phyloP scores from a whole-genome alignment of 306 rosid species.

The Purshia tridentata region DNA sequence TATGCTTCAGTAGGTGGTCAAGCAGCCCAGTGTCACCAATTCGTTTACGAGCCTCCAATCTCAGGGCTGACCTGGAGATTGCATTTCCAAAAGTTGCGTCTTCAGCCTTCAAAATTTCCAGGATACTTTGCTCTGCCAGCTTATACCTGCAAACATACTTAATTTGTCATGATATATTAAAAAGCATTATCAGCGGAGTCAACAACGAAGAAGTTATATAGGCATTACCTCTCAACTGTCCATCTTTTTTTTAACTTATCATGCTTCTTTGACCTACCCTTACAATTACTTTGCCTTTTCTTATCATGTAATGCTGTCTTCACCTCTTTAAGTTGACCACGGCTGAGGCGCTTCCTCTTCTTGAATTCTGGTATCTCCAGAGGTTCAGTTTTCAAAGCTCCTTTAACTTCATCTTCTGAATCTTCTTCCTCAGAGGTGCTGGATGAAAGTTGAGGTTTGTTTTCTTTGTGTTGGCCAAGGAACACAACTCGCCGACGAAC shows the following conservation, averaged over 20 bases:
- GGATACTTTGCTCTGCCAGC: slow-evolving; percentile 64
- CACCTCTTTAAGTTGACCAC: slow-evolving; percentile 44
- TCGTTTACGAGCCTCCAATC: slow-evolving; percentile 60
- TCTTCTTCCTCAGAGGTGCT: slow-evolving; percentile 35
- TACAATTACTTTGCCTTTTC: slow-evolving; percentile 24
- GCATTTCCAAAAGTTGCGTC: slow-evolving; percentile 74
- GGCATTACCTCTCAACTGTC: slow-evolving; percentile 59
- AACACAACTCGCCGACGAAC: slow-evolving; percentile 27
- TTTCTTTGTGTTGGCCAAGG: slow-evolving; percentile 29
- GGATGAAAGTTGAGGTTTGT: slow-evolving; percentile 33
- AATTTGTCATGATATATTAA: not conserved
- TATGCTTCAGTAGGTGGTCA: slow-evolving; percentile 82
- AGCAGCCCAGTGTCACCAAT: slow-evolving; percentile 94
- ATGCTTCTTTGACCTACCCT: slow-evolving; percentile 37
- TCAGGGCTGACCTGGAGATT: slow-evolving; percentile 57
- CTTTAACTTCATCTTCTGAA: slow-evolving; percentile 40
- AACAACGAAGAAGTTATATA: slow-evolving; percentile 4
- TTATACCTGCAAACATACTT: slow-evolving; percentile 49
- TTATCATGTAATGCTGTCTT: slow-evolving; percentile 37
- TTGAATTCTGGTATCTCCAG: slow-evolving; percentile 30
- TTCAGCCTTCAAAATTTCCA: slow-evolving; percentile 61
- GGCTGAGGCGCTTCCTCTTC: slow-evolving; percentile 56
- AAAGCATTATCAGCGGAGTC: not conserved
- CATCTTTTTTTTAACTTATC: slow-evolving; percentile 51
- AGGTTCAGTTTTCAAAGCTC: slow-evolving; percentile 32